These are phyloP conservation scores for Hericium erinaceus DNA, from an alignment of 768 basidiomycete species.

Conservation along the genomic window DNA sequence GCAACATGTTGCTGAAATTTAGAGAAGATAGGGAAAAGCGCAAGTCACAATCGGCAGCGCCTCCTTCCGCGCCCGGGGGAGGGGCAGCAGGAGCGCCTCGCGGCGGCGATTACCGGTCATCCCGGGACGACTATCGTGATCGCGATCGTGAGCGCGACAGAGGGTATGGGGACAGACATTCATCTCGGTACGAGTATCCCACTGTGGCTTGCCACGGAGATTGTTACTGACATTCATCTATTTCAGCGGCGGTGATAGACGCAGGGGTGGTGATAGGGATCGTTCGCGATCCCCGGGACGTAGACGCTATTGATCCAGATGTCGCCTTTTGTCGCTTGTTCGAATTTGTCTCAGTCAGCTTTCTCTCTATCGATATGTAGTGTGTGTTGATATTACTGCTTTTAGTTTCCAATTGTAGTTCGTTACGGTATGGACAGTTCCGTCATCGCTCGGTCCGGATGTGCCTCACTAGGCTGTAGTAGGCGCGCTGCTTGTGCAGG, in stretches of 20 bases:
- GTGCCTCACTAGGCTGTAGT: too few relatives aligned
- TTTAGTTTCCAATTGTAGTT: background rate
- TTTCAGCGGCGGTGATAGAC: conserved; percentile 2
- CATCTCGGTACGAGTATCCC: conserved; percentile 13
- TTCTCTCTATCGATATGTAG: conserved; percentile 1
- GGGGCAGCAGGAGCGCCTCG: conserved; percentile 29
- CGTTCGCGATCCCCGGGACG: conserved; percentile 15
- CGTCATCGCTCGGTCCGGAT: too few relatives aligned
- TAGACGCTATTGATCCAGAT: conserved; percentile 7
- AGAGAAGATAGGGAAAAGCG: conserved; percentile 82
- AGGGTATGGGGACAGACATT: conserved; percentile 47
- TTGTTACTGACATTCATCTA: background rate
- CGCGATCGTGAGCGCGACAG: conserved; percentile 66
- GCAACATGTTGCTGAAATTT: conserved; percentile 87
- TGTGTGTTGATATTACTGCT: background rate
- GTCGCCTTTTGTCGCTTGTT: background rate
- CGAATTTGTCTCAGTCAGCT: background rate
- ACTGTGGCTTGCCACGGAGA: background rate
- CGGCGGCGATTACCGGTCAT: conserved; percentile 38
- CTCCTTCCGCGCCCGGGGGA: conserved; percentile 19
- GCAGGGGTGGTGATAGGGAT: conserved; percentile 8
- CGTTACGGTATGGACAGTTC: background rate
- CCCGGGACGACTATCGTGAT: conserved; percentile 58
- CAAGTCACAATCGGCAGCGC: conserved; percentile 41
- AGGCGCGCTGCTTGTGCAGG: too few relatives aligned